Percentiles rank a stretch among this genome's conserved stretches.
Conservation (phyloP, 2,329 filamentous ascomycete genomes). For the Neofusicoccum laricinum region DNA sequence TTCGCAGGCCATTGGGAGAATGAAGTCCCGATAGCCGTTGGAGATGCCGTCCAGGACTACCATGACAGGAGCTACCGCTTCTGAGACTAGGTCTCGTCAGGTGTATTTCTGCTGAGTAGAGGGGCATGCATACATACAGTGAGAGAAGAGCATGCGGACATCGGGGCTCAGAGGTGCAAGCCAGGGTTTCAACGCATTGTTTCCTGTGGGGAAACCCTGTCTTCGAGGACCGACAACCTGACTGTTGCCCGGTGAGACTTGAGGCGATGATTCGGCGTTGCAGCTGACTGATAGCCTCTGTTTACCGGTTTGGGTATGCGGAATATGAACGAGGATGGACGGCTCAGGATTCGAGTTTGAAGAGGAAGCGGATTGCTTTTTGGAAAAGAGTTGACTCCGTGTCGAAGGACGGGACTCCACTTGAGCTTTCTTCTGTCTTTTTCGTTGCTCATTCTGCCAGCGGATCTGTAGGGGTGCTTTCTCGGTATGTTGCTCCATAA, state of each 20-base stretch:
- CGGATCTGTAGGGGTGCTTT: neutral
- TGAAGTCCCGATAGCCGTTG: constrained; percentile 41
- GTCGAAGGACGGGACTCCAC: neutral
- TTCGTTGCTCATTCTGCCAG: neutral
- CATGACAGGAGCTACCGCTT: constrained; percentile 39
- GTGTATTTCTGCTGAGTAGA: neutral
- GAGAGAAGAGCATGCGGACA: constrained; percentile 35
- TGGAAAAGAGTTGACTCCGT: neutral
- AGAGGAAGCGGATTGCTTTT: neutral
- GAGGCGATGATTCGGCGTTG: neutral
- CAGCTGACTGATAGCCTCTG: neutral
- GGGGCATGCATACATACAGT: constrained; percentile 29
- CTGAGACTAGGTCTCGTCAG: constrained; percentile 28
- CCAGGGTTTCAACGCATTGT: constrained; percentile 20
- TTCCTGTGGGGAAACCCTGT: neutral
- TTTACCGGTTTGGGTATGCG: too few species aligned
- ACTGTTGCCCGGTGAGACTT: neutral
- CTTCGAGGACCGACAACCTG: neutral
- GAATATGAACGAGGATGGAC: too few species aligned
- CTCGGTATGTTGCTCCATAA: neutral
- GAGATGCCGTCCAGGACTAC: constrained; percentile 35
- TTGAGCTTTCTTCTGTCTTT: neutral
- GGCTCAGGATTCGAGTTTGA: too few species aligned
- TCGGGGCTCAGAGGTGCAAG: constrained; percentile 28
- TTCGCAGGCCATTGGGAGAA: constrained; percentile 41